Base-by-base conservation (phyloP, 2,329 filamentous ascomycete species). In the Penicillium sp. region DNA sequence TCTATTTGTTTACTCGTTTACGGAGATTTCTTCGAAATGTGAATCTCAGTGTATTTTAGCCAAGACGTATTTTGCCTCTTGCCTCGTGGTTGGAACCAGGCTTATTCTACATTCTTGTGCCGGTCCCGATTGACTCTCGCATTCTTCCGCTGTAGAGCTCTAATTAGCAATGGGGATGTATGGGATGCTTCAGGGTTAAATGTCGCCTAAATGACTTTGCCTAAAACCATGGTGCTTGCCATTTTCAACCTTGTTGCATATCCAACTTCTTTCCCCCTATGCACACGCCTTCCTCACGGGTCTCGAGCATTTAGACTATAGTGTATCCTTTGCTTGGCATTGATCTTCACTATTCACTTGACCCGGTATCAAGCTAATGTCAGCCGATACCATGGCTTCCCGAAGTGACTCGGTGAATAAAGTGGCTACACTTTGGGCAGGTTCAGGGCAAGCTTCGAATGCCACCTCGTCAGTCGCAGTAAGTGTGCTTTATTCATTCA, bases 371-470 rank as follows among this genome's bases (percentile, higher is more conserved):
- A 28, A 24, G 2, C 12, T 26, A 6, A 47, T 50, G 31, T 47
- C 43, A 31, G 26, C 32, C 26, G 51, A 56, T 55, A 60, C 56
- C 39, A 49, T 48, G 45, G 56, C 53, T 44, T 45, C 51, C 21
- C 52, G 50, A 53, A 54, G 62, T 19, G 49, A 60, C 48, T 58
- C 63, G 24, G 53, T 62, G 50, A 59, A 58, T n/a, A 64, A 62
- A 21, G 61, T 65, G 43, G 64, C 66, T 56, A 66, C 64, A 45
- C 56, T 69, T 44, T 69, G 69, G 53, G 63, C 63, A 38, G 64
- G 66, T 22, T 57, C 65, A 12, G 65, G 61, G 5, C 62, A 56
- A 31, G 62, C 62, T 42, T 62, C 58, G 3, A 68, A 67, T 51
- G 57, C 59, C 29, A 63, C 64, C 13, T 54, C 60, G 15, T 61